A percentile compares a stretch with the other conserved stretches of the same genome.
Evolutionary conservation across 2,329 filamentous ascomycete genomes (phyloP).

Genomic region (Colletotrichum sp.): DNA sequence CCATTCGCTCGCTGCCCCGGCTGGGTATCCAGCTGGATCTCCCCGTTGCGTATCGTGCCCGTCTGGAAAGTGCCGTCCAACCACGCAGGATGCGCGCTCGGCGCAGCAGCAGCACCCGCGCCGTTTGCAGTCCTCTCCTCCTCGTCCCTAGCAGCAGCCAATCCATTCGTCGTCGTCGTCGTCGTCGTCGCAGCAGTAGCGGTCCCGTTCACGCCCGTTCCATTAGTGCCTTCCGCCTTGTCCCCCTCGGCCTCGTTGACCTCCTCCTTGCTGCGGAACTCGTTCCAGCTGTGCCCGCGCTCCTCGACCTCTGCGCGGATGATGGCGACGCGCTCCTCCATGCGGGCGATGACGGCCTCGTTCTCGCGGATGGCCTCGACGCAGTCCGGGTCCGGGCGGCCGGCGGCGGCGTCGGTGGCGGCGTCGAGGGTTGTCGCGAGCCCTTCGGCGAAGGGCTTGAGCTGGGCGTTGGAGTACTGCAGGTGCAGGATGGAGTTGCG

Average conservation of each 20-base stretch:
- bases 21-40: constrained; percentile 47
- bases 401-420: constrained; percentile 20
- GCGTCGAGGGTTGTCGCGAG: constrained; percentile 32
- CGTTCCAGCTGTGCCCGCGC: constrained; percentile 61
- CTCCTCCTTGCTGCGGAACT: constrained; percentile 57
- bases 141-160: constrained; percentile 4
- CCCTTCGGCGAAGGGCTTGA: constrained; percentile 70
- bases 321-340: constrained; percentile 69
- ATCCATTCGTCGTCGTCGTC: constrained; percentile 20
- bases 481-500: constrained; percentile 78
- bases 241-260: constrained; percentile 35
- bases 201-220: not conserved
- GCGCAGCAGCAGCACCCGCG: not conserved
- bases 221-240: not conserved
- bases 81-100: constrained; percentile 54
- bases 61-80: constrained; percentile 68
- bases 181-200: not conserved
- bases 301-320: constrained; percentile 69
- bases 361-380: constrained; percentile 78
- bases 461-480: constrained; percentile 74
- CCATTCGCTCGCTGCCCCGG: not conserved
- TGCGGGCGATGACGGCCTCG: constrained; percentile 69
- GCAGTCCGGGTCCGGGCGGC: constrained; percentile 69
- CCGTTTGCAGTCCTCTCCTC: constrained; percentile 19
- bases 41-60: constrained; percentile 58